Evolutionary conservation across 2,329 filamentous ascomycete genomes (phyloP).

Genomic region (Xylaria sp.): DNA sequence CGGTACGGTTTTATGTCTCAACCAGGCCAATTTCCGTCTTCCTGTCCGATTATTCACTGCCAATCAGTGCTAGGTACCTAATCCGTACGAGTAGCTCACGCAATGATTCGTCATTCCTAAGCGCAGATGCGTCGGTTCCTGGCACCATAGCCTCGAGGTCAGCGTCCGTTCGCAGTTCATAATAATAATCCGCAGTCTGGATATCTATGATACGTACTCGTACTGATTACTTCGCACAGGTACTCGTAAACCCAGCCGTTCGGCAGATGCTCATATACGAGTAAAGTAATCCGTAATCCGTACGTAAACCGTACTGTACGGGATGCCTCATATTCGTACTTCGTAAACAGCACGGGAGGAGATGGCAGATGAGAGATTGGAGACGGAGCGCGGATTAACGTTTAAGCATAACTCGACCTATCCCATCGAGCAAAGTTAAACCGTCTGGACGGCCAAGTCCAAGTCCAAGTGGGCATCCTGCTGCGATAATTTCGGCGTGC

Average conservation of each 20-base stretch:
- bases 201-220: no score
- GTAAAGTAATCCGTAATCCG: no score
- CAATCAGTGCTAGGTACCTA: neutral
- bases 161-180: neutral
- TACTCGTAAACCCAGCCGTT: no score
- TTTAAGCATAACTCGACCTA: no score
- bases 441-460: neutral
- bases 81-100: neutral
- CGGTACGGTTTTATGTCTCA: neutral
- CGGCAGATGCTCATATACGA: no score
- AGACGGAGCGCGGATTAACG: no score
- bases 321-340: no score
- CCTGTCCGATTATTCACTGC: neutral
- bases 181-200: neutral
- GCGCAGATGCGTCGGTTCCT: neutral
- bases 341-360: no score
- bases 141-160: neutral
- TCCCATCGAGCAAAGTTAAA: no score
- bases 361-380: no score
- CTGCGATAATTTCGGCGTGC: neutral
- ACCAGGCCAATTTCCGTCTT: neutral
- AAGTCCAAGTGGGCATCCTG: neutral
- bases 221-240: no score
- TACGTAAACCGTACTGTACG: no score
- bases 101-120: neutral